Percentiles rank a stretch among this genome's conserved stretches.
phyloP scores from a whole-genome alignment of 306 rosid genomes.

The Argentina anserina region DNA sequence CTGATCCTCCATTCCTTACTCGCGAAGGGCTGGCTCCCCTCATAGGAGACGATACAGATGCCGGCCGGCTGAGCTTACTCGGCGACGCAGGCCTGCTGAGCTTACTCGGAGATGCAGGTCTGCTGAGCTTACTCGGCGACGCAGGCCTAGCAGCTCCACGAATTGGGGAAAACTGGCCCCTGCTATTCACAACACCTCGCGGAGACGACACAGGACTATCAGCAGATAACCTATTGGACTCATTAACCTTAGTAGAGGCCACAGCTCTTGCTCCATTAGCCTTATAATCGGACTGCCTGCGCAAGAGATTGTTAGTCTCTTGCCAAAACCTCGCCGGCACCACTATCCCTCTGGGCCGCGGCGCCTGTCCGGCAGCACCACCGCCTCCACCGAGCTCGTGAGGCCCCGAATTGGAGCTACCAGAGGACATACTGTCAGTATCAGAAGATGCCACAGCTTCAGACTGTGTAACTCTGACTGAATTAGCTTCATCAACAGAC shows the following conservation, averaged over 20 bases:
- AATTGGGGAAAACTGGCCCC: conserved; percentile 60
- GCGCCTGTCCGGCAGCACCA: conserved; percentile 28
- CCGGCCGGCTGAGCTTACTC: conserved; percentile 37
- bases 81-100: conserved; percentile 73
- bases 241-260: conserved; percentile 39
- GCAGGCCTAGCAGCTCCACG: conserved; percentile 54
- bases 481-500: conserved; percentile 36
- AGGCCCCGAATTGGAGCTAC: conserved; percentile 41
- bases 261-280: conserved; percentile 37
- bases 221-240: conserved; percentile 36
- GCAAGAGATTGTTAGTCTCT: conserved; percentile 51
- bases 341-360: conserved; percentile 42
- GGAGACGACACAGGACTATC: conserved; percentile 65
- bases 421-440: conserved; percentile 72
- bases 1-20: conserved; percentile 40
- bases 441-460: conserved; percentile 56
- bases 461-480: conserved; percentile 16
- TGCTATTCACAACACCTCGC: conserved; percentile 42
- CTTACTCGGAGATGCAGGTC: too few species aligned
- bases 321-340: conserved; percentile 73
- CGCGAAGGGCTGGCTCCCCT: conserved; percentile 78
- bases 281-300: conserved; percentile 47
- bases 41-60: conserved; percentile 43
- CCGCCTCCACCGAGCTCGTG: conserved; percentile 30
- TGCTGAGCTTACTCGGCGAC: conserved; percentile 58